Percentiles rank a stretch among this genome's conserved stretches.
Evolutionary conservation across 2,329 filamentous ascomycete genomes (phyloP).

Genomic region (Fulvia fulva): DNA sequence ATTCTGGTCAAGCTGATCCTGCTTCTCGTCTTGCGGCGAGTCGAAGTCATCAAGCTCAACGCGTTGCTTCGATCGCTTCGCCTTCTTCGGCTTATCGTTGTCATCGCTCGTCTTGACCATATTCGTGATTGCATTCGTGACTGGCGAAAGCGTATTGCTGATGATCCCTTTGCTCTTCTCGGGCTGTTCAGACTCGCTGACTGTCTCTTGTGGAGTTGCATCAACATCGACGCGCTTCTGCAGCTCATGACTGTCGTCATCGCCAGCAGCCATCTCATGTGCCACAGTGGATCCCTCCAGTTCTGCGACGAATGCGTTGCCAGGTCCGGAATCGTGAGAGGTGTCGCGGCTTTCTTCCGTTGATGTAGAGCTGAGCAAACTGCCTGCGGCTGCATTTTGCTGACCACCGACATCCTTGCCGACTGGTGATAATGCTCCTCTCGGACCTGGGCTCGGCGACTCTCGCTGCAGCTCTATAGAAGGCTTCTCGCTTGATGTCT

Average conservation of each 20-base stretch:
- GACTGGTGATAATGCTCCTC: conserved; percentile 22
- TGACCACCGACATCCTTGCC: conserved; percentile 14
- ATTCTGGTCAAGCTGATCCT: conserved; percentile 41
- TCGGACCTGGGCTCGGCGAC: conserved; percentile 22
- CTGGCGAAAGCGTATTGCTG: conserved; percentile 23
- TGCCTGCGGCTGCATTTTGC: conserved; percentile 1
- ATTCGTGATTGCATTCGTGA: conserved; percentile 37
- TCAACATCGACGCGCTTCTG: conserved; percentile 9
- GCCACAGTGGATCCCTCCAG: conserved; percentile 36
- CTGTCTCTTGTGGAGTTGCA: conserved; percentile 5
- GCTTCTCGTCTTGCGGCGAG: conserved; percentile 46
- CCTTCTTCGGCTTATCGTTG: conserved; percentile 51
- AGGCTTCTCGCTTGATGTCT: conserved; percentile 36
- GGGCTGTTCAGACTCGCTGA: neutral
- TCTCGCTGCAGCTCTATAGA: conserved; percentile 28
- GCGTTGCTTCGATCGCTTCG: conserved; percentile 57
- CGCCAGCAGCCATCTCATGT: conserved; percentile 41
- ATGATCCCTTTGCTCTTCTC: conserved; percentile 17
- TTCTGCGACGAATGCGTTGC: conserved; percentile 33
- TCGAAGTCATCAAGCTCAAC: conserved; percentile 70
- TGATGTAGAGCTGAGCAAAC: neutral
- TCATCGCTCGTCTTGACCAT: conserved; percentile 40
- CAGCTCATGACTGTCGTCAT: conserved; percentile 32
- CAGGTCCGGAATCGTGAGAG: conserved; percentile 2
- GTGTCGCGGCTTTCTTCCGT: conserved; percentile 10